A percentile compares a stretch with the other conserved stretches of the same genome.
Evolutionary conservation across 345 rosid species (phyloP).

Genomic region (Dovyalis caffra): DNA sequence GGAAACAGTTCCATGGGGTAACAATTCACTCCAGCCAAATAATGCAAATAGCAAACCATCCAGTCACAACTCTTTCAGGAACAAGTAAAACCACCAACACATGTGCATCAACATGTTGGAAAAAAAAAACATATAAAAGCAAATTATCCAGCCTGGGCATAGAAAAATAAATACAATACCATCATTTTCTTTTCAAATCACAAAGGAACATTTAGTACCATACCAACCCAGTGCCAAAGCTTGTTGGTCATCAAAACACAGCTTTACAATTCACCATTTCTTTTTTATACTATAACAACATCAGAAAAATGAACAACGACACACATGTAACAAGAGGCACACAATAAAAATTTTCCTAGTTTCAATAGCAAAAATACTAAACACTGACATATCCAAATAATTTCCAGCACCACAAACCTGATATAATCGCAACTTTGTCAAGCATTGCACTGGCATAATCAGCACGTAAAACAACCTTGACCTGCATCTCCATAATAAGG

Average conservation of each 20-base stretch:
- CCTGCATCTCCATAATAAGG: constrained; percentile 35
- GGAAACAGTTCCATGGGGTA: background rate
- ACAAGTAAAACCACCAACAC: background rate
- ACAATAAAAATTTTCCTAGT: background rate
- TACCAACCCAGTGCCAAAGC: background rate
- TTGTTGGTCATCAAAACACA: background rate
- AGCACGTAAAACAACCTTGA: constrained; percentile 91
- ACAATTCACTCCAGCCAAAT: background rate
- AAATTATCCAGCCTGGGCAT: background rate
- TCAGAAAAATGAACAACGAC: background rate
- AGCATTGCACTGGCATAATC: constrained; percentile 66
- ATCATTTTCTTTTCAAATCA: background rate
- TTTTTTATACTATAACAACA: background rate
- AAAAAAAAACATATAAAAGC: background rate
- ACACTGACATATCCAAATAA: background rate
- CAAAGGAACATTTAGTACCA: background rate
- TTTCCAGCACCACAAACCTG: constrained; percentile 50
- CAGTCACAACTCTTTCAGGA: background rate
- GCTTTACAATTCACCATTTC: background rate
- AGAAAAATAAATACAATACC: background rate
- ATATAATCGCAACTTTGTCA: constrained; percentile 86
- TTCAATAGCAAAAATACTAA: background rate
- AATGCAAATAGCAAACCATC: background rate
- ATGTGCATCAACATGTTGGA: background rate
- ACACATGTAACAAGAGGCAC: background rate